Base-by-base conservation (phyloP, 306 rosid species). In the Trifolium subterraneum region DNA sequence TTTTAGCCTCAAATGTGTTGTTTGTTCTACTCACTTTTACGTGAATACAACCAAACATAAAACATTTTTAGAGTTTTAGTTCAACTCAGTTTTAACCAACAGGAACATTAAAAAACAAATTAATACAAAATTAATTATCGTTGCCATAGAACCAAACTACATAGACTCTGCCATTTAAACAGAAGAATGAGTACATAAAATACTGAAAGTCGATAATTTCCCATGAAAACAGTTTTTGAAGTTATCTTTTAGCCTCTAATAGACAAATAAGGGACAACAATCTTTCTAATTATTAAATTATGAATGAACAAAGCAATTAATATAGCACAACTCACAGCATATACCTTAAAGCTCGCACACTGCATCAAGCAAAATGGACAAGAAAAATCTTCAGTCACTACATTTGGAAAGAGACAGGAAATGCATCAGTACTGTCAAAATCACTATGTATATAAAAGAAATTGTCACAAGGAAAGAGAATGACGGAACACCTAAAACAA, bases 351-450 rank as follows among this genome's bases (percentile, higher is more conserved):
- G 91, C 89, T 90, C 51, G 90, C 92, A 66, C 99, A 92, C 76
- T 79, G 90, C 93, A 90, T 88, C 87, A 88, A 78, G 84, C 99
- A 94, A 91, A 94, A 92, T 20, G 99, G 96, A 70, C 99, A 94
- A 75, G 93, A 68, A 82, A 90, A 92, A 82, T 86, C 92, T 78
- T 94, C 99, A 8, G 97, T 92, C 68, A 92, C 99, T 94, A 90
- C 81, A 87, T 71, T 74, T 72, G 29, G 45, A 74, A 76, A 68
- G 74, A 78, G 70, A 81, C 45, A 15, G 14, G 56, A 79, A 74
- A 78, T n/a, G 11, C 51, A 61, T 78, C 79, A 74, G 63, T 52
- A 70, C 12, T 27, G 39, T 38, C 67, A 33, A 68, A 64, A 72
- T 68, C 16, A 10, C 33, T 25, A 45, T 41, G 44, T 33, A 1